Conservation (phyloP, 768 basidiomycete genomes). For the Fistulinella prunicolor region DNA sequence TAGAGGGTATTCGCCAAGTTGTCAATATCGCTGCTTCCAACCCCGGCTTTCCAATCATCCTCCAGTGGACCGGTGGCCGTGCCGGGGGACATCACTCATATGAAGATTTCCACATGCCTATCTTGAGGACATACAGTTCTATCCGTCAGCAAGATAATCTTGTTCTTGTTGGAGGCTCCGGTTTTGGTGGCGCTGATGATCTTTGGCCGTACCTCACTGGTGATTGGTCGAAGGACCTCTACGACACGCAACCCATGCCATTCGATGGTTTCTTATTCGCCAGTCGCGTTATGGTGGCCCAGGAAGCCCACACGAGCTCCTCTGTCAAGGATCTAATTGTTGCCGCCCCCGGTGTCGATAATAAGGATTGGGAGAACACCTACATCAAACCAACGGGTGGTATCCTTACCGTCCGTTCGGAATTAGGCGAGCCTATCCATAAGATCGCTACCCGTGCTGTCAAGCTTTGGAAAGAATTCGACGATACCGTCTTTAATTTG, state of each 20-base stretch:
- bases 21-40: slow-evolving; percentile 93
- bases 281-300: slow-evolving; percentile 97
- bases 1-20: slow-evolving; percentile 97
- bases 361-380: slow-evolving; percentile 90
- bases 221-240: slow-evolving; percentile 85
- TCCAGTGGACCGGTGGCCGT: slow-evolving; percentile 99
- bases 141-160: slow-evolving; percentile 92
- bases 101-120: slow-evolving; percentile 98
- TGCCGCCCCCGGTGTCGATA: slow-evolving; percentile 87
- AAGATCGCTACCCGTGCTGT: slow-evolving; percentile 97
- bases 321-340: slow-evolving; percentile 97
- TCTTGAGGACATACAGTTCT: slow-evolving; percentile 82
- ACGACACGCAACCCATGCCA: slow-evolving; percentile 91
- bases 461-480: slow-evolving; percentile 99
- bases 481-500: slow-evolving; percentile 91
- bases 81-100: slow-evolving; percentile 98
- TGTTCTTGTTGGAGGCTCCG: slow-evolving; percentile 87
- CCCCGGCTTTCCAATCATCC: slow-evolving; percentile 93
- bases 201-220: slow-evolving; percentile 97
- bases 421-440: slow-evolving; percentile 98
- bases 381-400: slow-evolving; percentile 94
- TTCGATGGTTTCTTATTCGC: slow-evolving; percentile 98
- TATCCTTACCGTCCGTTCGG: slow-evolving; percentile 93
- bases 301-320: slow-evolving; percentile 93
- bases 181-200: slow-evolving; percentile 93